Conservation (phyloP, 2,329 filamentous ascomycete genomes). For the Cryoendolithus antarcticus region DNA sequence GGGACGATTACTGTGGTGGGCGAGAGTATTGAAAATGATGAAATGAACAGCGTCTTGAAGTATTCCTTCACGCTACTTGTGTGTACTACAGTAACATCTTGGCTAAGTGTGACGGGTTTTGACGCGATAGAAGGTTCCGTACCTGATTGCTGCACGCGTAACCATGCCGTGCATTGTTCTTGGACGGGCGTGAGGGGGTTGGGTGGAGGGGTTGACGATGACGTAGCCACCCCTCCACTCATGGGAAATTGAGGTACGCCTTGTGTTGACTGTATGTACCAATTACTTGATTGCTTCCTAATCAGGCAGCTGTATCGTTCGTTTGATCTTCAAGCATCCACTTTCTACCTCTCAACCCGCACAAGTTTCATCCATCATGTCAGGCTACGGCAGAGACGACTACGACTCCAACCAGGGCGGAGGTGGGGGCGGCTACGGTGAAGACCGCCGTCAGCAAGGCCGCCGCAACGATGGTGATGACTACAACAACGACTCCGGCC, state of each 20-base stretch:
- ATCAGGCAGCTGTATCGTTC: no score
- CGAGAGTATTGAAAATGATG: no score
- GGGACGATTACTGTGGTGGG: no score
- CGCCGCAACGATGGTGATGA: slow-evolving; percentile 7
- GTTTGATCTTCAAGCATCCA: no score
- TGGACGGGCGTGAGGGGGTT: neutral
- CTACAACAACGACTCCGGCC: slow-evolving; percentile 4
- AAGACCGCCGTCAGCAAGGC: slow-evolving; percentile 6
- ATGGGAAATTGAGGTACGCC: neutral
- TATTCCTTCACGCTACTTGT: no score
- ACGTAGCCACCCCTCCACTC: neutral
- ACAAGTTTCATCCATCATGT: slow-evolving; percentile 1
- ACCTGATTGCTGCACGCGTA: neutral
- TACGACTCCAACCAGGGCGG: neutral
- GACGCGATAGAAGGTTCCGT: no score
- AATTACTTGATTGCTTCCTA: neutral
- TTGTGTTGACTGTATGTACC: neutral
- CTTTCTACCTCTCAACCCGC: no score
- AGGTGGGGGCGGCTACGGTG: slow-evolving; percentile 3
- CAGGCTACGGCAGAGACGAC: slow-evolving; percentile 3
- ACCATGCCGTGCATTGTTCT: neutral
- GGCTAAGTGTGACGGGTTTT: no score
- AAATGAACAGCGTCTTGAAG: no score
- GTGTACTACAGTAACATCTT: no score
- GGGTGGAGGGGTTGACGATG: neutral